Evolutionary conservation across 1,284 basidiomycete species (phyloP).

Genomic region (Trametes pubescens): DNA sequence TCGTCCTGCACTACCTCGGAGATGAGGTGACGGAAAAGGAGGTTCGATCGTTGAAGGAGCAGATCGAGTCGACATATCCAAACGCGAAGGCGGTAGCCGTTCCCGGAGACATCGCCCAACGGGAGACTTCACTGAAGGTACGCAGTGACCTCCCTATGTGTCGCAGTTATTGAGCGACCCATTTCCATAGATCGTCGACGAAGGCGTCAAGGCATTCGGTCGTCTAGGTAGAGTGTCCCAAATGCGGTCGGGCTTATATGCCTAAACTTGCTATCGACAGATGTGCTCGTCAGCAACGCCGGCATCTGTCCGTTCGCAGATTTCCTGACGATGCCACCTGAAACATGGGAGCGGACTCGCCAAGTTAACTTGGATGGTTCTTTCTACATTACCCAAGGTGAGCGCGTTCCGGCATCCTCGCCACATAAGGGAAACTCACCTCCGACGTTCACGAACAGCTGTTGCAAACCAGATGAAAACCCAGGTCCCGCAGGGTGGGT

Average conservation of each 20-base stretch:
- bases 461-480: slow-evolving; percentile 81
- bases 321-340: slow-evolving; percentile 79
- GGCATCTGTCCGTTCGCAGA: slow-evolving; percentile 86
- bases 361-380: slow-evolving; percentile 83
- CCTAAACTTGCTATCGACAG: slow-evolving; percentile 32
- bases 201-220: slow-evolving; percentile 64
- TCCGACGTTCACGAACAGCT: slow-evolving; percentile 48
- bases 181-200: slow-evolving; percentile 61
- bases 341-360: slow-evolving; percentile 74
- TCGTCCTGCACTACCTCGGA: slow-evolving; percentile 79
- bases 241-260: slow-evolving; percentile 34
- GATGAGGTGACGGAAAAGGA: slow-evolving; percentile 64
- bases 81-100: slow-evolving; percentile 52
- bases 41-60: slow-evolving; percentile 52
- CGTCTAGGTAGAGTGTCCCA: slow-evolving; percentile 59
- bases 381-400: slow-evolving; percentile 79
- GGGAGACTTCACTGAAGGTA: slow-evolving; percentile 65
- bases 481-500: slow-evolving; percentile 75
- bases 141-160: not conserved
- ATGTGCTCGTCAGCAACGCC: slow-evolving; percentile 74
- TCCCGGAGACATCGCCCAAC: slow-evolving; percentile 72
- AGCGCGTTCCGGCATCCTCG: slow-evolving; percentile 1
- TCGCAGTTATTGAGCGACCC: not conserved
- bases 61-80: slow-evolving; percentile 51
- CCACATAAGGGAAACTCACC: not conserved